Evolutionary conservation across 768 basidiomycete genomes (phyloP), one percentile per base, ranked within the genome.

Genomic region (Boletellus emodensis): DNA sequence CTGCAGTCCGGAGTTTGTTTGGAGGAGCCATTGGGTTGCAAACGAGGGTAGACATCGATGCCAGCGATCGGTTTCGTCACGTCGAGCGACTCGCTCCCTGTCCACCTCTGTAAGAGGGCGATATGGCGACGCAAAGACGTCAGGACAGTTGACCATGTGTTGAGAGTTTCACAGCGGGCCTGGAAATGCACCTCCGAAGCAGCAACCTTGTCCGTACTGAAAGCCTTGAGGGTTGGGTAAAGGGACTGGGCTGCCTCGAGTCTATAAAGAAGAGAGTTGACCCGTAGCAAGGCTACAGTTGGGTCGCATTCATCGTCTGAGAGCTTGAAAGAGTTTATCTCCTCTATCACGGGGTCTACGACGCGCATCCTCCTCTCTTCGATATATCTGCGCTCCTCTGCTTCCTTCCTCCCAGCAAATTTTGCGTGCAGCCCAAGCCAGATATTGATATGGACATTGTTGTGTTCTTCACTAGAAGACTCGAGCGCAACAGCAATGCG

Each of bases 361-460:
- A 77, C 83, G 49, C 87, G 79, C 54, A 89, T 74, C 48, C 94
- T 76, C 61, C 87, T 81, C 59, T 96, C 94, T 51, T 94, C 91
- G 39, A 96, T 71, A 53, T 78, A 80, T 63, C 79, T 81, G 52
- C 80, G 79, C 71, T 97, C 95, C 62, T 95, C 92, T 47, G 83
- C 84, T 28, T 87, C 82, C 10, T 87, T 81, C 38, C 87, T 74
- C 5, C 85, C 86, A 59, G 91, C 81, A 42, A 95, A 78, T 61
- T 82, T 87, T 48, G 96, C 95, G 42, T 94, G 82, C 33, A 97
- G 81, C 48, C 90, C 91, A 49, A 94, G 75, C 94, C 95, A 99
- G 50, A 91, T 79, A 57, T 85, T 83, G 40, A 81, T 71, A 62
- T 83, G 79, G 54, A 79, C 70, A 66, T 79, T 80, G 62, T 83